These are phyloP conservation scores for Clarkia xantiana DNA, from an alignment of 345 rosid genomes.

Conservation along the genomic window DNA sequence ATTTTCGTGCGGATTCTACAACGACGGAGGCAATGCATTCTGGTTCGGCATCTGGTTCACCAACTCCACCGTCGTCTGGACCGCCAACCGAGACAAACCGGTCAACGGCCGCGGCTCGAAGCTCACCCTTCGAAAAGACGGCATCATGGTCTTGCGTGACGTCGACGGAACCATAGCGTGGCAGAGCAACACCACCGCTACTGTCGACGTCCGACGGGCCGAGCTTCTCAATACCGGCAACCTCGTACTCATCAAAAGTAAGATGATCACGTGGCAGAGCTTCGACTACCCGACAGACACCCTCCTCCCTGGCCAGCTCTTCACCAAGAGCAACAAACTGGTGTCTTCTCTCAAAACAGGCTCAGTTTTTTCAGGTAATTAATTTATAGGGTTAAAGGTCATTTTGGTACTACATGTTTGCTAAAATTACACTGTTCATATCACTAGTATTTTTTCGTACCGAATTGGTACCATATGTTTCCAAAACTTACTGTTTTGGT, in stretches of 20 bases:
- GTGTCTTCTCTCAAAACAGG: constrained; percentile 15
- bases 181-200: constrained; percentile 18
- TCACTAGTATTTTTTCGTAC: too few species aligned
- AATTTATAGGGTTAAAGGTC: too few species aligned
- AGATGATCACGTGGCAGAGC: constrained; percentile 25
- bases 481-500: too few species aligned
- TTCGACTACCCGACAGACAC: constrained; percentile 36
- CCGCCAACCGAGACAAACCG: constrained; percentile 29
- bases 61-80: constrained; percentile 27
- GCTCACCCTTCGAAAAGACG: constrained; percentile 14
- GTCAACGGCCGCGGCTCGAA: constrained; percentile 28
- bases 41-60: constrained; percentile 35
- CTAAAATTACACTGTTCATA: too few species aligned
- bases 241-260: constrained; percentile 15
- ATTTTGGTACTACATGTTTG: too few species aligned
- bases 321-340: constrained; percentile 18
- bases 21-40: constrained; percentile 23
- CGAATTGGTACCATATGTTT: too few species aligned
- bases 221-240: constrained; percentile 31
- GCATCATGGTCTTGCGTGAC: constrained; percentile 22
- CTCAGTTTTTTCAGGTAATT: constrained; percentile 6
- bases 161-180: constrained; percentile 18
- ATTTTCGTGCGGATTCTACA: constrained; percentile 32
- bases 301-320: constrained; percentile 25
- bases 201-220: constrained; percentile 7